phyloP scores from a whole-genome alignment of 1,284 basidiomycete genomes.

The Trametes hirsuta region DNA sequence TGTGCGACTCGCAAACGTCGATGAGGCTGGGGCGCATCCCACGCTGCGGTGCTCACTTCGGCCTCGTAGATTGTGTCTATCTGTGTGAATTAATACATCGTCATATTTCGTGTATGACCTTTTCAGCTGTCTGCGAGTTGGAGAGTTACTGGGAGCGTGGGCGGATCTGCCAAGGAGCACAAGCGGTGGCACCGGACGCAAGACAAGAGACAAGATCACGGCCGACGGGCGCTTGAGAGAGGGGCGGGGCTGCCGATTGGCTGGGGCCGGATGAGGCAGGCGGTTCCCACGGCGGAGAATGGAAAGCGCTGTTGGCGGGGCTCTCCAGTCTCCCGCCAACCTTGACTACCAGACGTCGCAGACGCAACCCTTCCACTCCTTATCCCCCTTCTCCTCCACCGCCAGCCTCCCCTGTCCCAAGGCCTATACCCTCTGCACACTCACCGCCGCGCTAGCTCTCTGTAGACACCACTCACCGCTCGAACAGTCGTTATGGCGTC shows the following conservation, averaged over 20 bases:
- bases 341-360: conserved; percentile 14
- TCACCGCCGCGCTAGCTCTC: background rate
- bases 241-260: conserved; percentile 14
- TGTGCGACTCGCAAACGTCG: background rate
- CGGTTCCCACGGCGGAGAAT: conserved; percentile 8
- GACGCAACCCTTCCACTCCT: conserved; percentile 20
- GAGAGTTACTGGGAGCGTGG: too few species aligned
- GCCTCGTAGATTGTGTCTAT: too few species aligned
- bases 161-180: too few species aligned
- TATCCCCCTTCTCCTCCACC: conserved; percentile 15
- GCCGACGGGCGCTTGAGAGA: background rate
- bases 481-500: conserved; percentile 29
- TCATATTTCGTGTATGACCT: too few species aligned
- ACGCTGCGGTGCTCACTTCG: too few species aligned
- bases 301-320: background rate
- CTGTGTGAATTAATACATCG: too few species aligned
- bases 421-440: conserved; percentile 12
- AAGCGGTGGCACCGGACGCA: too few species aligned
- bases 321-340: background rate
- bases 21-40: too few species aligned
- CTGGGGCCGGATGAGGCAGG: conserved; percentile 4
- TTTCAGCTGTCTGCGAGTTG: too few species aligned
- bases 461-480: conserved; percentile 1
- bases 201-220: too few species aligned
- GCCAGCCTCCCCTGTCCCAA: conserved; percentile 1